Evolutionary conservation across 108 stramenopile genomes (phyloP), one percentile per base, ranked within the genome.

Genomic region (Seminavis robusta): DNA sequence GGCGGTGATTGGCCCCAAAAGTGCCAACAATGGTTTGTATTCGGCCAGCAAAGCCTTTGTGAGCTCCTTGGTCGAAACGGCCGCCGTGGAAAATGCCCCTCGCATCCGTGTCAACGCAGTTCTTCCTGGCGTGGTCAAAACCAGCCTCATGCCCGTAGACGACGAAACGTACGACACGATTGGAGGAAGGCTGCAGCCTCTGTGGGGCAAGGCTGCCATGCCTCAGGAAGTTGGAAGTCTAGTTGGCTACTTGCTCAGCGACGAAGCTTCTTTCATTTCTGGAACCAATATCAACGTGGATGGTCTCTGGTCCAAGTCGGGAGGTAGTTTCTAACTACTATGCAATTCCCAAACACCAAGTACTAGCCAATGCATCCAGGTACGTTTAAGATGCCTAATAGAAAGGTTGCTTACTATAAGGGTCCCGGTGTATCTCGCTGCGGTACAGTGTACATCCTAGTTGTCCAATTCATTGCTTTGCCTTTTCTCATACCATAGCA

Each of bases 91-190:
- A 25, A 49, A 49, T 29, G 48, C 48, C 8, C 48, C 48, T 49
- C 48, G 48, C 24, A 49, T 49, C 15, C 48, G 48, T 15, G 23
- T 54, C 39, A 54, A 54, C 29, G 52, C 33, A 32, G 52, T 54
- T 34, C 34, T 54, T 32, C 52, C 52, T 11, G 52, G 52, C 29
- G 52, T 54, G 4, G 52, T 54, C 13, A 13, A 27, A 15, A 54
- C 52, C 15, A 27, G 19, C 29, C 5, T 54, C 39, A 42, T 54
- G 23, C 52, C 52, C 19, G 37, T 54, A 8, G 52, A 54, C 16
- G 29, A 27, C 16, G 52, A 4, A 4, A 41, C 39, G 15, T 54
- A 54, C 37, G 21, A 54, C 13, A n/a, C 7, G 5, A 20, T 54
- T 16, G 52, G 39, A n/a, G 29, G 21, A 8, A 8, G 10, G 17